Conservation (phyloP, 352 stramenopile species). For the Globisporangium camurandrum region DNA sequence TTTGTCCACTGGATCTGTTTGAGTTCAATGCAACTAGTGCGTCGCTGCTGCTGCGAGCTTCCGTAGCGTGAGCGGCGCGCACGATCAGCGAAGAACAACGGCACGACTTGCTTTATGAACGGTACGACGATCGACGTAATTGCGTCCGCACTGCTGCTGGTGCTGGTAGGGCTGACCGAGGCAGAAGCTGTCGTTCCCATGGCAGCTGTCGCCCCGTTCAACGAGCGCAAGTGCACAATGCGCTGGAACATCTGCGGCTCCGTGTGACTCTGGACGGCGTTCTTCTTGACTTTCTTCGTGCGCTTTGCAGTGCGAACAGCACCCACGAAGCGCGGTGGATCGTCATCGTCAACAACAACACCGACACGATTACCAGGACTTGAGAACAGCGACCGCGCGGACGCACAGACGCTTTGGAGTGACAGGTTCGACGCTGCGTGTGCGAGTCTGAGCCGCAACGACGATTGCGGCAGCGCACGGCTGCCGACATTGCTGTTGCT, state of each 20-base stretch:
- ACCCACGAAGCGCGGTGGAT: too few relatives aligned
- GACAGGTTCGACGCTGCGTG: neutral
- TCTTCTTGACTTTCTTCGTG: constrained; percentile 21
- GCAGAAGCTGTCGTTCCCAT: constrained; percentile 1
- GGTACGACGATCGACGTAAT: constrained; percentile 8
- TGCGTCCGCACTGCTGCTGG: constrained; percentile 2
- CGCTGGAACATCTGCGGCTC: constrained; percentile 30
- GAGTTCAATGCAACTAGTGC: constrained; percentile 5
- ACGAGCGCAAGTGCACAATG: constrained; percentile 13
- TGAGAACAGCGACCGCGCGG: constrained; percentile 11
- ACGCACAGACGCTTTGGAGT: constrained; percentile 11
- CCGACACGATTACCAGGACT: neutral
- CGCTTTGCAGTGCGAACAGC: neutral
- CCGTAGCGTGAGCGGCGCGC: neutral
- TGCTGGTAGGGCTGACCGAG: neutral
- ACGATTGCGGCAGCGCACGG: neutral
- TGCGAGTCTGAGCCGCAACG: neutral
- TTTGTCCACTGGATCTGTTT: constrained; percentile 10
- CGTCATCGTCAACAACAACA: neutral
- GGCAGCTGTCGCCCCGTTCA: neutral
- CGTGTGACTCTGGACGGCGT: constrained; percentile 30
- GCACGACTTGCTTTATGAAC: constrained; percentile 7
- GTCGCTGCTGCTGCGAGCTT: neutral
- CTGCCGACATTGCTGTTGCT: neutral
- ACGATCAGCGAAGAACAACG: constrained; percentile 4